Conservation (phyloP, 108 stramenopile genomes). For the Chaetoceros muelleri region DNA sequence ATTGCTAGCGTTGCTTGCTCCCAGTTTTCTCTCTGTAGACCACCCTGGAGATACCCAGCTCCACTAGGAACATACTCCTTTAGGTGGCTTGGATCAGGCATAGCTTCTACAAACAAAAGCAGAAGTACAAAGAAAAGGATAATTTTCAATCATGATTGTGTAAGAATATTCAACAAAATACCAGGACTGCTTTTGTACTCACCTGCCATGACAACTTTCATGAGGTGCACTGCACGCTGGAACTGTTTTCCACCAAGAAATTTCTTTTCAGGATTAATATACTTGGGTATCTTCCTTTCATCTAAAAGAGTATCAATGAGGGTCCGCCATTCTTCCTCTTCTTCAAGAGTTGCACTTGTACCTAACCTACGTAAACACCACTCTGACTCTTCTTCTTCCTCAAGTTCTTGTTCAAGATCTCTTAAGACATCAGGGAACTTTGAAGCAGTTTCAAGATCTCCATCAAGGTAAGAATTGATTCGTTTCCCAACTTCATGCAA, state of each 20-base stretch:
- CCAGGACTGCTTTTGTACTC: constrained; percentile 4
- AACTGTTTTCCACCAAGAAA: constrained; percentile 71
- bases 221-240: constrained; percentile 45
- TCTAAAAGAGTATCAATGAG: constrained; percentile 25
- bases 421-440: constrained; percentile 41
- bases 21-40: constrained; percentile 63
- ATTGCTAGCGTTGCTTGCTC: constrained; percentile 48
- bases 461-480: constrained; percentile 42
- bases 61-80: constrained; percentile 42
- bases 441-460: constrained; percentile 38
- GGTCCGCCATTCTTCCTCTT: constrained; percentile 47
- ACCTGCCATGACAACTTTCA: constrained; percentile 40
- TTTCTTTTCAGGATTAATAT: constrained; percentile 31
- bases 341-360: constrained; percentile 20
- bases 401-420: constrained; percentile 50
- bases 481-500: constrained; percentile 37
- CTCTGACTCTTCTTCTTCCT: constrained; percentile 51
- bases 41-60: constrained; percentile 50
- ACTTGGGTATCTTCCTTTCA: constrained; percentile 21
- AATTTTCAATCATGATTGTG: no score
- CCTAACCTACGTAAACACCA: constrained; percentile 31
- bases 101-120: no score
- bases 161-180: no score
- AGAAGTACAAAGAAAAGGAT: no score
- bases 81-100: constrained; percentile 43